Percentiles rank a stretch among this genome's conserved stretches.
phyloP scores from a whole-genome alignment of 768 basidiomycete species.

The Leccinellum luteum region DNA sequence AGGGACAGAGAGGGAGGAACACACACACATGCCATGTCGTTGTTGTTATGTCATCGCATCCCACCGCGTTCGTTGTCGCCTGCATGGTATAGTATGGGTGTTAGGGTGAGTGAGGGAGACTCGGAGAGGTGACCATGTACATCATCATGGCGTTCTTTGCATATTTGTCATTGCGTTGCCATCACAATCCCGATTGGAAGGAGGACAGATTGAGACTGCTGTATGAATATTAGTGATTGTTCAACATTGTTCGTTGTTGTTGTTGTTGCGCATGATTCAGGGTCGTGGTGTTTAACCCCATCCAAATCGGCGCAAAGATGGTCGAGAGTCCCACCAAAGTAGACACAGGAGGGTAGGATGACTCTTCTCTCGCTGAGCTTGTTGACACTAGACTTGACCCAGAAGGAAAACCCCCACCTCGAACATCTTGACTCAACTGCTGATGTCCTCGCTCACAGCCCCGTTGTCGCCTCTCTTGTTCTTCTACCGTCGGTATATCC shows the following conservation, averaged over 20 bases:
- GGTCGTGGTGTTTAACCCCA: background rate
- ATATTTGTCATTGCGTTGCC: no score
- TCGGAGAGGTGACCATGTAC: no score
- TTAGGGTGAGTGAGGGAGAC: no score
- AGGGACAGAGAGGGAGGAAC: no score
- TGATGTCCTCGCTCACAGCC: no score
- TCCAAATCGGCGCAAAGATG: slow-evolving; percentile 7
- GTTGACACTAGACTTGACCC: slow-evolving; percentile 13
- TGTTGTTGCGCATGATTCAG: no score
- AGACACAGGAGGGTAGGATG: background rate
- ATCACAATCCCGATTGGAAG: slow-evolving; percentile 32
- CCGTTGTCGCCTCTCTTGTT: slow-evolving; percentile 6
- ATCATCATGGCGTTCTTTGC: no score
- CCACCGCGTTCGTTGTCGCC: no score
- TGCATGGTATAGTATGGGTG: no score
- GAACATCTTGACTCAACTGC: no score
- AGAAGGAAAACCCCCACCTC: slow-evolving; percentile 12
- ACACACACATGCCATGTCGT: no score
- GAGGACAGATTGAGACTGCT: slow-evolving; percentile 29
- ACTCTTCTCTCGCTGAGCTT: slow-evolving; percentile 20
- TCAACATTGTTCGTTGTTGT: slow-evolving; percentile 5
- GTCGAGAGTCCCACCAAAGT: slow-evolving; percentile 1
- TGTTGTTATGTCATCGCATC: no score
- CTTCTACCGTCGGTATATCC: slow-evolving; percentile 14
- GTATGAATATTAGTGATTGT: slow-evolving; percentile 25